Conservation (phyloP, 371 early-diverging fungal species). For the Neoconidiobolus thromboides region DNA sequence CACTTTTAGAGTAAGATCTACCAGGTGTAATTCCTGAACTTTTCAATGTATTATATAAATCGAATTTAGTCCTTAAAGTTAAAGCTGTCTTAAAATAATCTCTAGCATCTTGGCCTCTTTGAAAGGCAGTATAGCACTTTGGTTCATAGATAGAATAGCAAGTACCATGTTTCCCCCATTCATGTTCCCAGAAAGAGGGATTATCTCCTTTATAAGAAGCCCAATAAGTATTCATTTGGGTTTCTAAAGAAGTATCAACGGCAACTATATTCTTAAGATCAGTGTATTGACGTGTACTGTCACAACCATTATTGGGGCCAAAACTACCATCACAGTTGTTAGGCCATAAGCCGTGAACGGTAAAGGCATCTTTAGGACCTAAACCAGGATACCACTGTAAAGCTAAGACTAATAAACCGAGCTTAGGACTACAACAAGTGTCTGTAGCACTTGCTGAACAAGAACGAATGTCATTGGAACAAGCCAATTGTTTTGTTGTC, state of each 20-base stretch:
- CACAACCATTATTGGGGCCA: slow-evolving; percentile 41
- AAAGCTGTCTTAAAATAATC: slow-evolving; percentile 32
- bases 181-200: slow-evolving; percentile 27
- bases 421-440: slow-evolving; percentile 38
- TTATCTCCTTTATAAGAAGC: slow-evolving; percentile 39
- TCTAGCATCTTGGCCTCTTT: slow-evolving; percentile 27
- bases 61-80: slow-evolving; percentile 26
- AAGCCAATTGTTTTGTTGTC: background rate
- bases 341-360: slow-evolving; percentile 71
- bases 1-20: slow-evolving; percentile 19
- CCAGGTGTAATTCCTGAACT: slow-evolving; percentile 40
- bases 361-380: slow-evolving; percentile 29
- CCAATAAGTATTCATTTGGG: slow-evolving; percentile 49
- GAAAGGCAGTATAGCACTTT: slow-evolving; percentile 21
- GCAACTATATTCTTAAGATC: slow-evolving; percentile 25
- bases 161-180: slow-evolving; percentile 69
- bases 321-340: slow-evolving; percentile 42
- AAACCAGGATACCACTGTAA: slow-evolving; percentile 23
- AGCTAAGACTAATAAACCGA: slow-evolving; percentile 35
- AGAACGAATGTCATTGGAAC: background rate
- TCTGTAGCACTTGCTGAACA: slow-evolving; percentile 14
- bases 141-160: slow-evolving; percentile 46
- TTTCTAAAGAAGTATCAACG: slow-evolving; percentile 15
- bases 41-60: slow-evolving; percentile 33
- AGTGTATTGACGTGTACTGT: slow-evolving; percentile 26